Conservation (phyloP, 257 asterid genomes). For the Ophiorrhiza pumila region DNA sequence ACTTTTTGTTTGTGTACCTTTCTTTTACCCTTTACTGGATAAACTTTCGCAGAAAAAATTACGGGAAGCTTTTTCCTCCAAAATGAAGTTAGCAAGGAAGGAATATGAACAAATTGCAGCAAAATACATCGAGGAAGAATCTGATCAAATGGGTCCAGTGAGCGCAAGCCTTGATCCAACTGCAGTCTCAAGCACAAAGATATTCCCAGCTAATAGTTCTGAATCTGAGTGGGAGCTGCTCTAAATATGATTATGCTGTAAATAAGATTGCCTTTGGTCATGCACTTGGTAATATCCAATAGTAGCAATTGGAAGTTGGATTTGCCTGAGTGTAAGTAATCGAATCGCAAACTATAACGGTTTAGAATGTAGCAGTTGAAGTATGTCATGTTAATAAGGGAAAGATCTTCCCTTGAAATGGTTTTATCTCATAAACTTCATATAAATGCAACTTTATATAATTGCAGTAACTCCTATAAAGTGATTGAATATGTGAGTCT, state of each 20-base stretch:
- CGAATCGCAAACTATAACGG: background rate
- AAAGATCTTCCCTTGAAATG: constrained; percentile 1
- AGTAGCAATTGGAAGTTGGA: constrained; percentile 14
- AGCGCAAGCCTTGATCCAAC: constrained; percentile 6
- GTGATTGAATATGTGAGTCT: background rate
- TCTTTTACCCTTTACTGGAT: constrained; percentile 5
- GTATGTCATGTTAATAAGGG: background rate
- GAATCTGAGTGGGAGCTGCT: constrained; percentile 52
- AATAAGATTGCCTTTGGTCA: background rate
- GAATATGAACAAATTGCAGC: constrained; percentile 34
- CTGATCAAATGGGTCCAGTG: constrained; percentile 13
- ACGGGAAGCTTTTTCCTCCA: constrained; percentile 46
- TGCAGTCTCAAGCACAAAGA: constrained; percentile 11
- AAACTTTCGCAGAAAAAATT: constrained; percentile 49
- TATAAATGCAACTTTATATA: background rate
- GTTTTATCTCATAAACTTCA: background rate
- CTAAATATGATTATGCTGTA: constrained; percentile 8
- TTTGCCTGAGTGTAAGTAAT: constrained; percentile 18
- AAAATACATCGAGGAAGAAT: constrained; percentile 12
- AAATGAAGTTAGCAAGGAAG: constrained; percentile 41
- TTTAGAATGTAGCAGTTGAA: background rate
- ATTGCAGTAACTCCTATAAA: background rate
- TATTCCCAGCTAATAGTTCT: constrained; percentile 15
- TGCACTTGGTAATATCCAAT: constrained; percentile 3
- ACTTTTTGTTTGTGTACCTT: background rate